A percentile compares a stretch with the other conserved stretches of the same genome.
These are phyloP conservation scores for Coemansia sp. DNA, from an alignment of 192 early-diverging fungal species.

Conservation along the genomic window DNA sequence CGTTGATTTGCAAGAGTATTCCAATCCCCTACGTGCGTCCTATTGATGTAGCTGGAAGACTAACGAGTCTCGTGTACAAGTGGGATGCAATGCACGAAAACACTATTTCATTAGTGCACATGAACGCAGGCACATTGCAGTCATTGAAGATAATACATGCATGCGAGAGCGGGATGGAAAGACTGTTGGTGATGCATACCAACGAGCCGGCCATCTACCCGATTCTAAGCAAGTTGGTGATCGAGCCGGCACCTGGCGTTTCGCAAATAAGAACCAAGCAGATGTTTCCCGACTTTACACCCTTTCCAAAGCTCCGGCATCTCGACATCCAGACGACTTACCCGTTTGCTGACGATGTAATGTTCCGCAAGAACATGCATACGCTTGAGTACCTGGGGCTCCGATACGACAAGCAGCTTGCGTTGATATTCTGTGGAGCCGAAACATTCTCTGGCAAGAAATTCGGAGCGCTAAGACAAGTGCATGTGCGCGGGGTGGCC, in stretches of 20 bases:
- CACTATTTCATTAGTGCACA: not conserved
- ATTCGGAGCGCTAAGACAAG: not conserved
- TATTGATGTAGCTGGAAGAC: not conserved
- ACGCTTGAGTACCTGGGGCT: conserved; percentile 5
- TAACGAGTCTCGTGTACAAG: conserved; percentile 7
- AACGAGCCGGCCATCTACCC: not conserved
- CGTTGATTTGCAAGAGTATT: not conserved
- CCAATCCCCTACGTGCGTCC: conserved; percentile 3
- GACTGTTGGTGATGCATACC: not conserved
- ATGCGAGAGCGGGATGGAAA: not conserved
- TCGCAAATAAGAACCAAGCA: not conserved
- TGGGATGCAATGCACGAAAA: conserved; percentile 1
- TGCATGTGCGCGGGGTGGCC: not conserved
- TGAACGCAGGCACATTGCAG: not conserved
- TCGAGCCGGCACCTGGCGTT: not conserved
- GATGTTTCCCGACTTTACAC: not conserved
- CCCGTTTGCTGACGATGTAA: conserved; percentile 14
- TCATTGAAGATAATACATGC: not conserved
- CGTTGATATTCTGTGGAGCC: conserved; percentile 2
- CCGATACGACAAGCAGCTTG: conserved; percentile 7
- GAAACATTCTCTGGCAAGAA: conserved; percentile 4
- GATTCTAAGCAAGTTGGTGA: not conserved
- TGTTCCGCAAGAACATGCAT: conserved; percentile 11
- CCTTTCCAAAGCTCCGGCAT: conserved; percentile 7
- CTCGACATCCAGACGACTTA: conserved; percentile 11